phyloP scores from a whole-genome alignment of 2,329 filamentous ascomycete species.

The Ophiostoma ips region DNA sequence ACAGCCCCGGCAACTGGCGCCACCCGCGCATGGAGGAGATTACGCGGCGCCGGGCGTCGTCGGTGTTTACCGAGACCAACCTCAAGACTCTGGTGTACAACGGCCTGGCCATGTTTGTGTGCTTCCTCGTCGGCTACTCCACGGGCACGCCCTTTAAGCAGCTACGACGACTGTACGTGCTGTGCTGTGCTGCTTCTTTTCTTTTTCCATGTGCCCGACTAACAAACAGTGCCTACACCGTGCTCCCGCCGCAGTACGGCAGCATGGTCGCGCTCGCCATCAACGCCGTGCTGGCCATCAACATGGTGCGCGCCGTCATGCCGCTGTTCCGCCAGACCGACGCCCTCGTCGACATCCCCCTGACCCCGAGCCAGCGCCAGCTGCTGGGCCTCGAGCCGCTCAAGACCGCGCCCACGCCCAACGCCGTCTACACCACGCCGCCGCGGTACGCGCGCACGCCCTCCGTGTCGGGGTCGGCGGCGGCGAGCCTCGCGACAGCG shows the following conservation, averaged over 20 bases:
- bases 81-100: constrained; percentile 59
- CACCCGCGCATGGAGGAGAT: constrained; percentile 87
- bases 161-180: constrained; percentile 26
- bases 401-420: constrained; percentile 47
- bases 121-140: constrained; percentile 15
- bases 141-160: constrained; percentile 19
- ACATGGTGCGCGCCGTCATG: constrained; percentile 55
- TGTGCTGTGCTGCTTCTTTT: neutral
- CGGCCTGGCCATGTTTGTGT: constrained; percentile 23
- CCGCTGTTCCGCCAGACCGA: constrained; percentile 63
- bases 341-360: constrained; percentile 72
- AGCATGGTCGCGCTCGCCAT: constrained; percentile 32
- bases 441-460: constrained; percentile 70
- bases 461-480: constrained; percentile 47
- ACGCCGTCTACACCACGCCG: constrained; percentile 66
- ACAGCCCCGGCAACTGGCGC: constrained; percentile 70
- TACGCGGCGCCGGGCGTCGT: constrained; percentile 61
- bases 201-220: neutral
- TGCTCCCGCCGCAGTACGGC: constrained; percentile 23
- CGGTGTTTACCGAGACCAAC: constrained; percentile 67
- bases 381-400: constrained; percentile 68
- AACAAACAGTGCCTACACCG: constrained; percentile 19
- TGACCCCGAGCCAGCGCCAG: constrained; percentile 77
- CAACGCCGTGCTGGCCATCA: constrained; percentile 46
- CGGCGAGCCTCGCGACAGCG: constrained; percentile 30